Percentiles rank a stretch among this genome's conserved stretches.
phyloP scores from a whole-genome alignment of 73 alveolate species.

The Breviolum minutum region DNA sequence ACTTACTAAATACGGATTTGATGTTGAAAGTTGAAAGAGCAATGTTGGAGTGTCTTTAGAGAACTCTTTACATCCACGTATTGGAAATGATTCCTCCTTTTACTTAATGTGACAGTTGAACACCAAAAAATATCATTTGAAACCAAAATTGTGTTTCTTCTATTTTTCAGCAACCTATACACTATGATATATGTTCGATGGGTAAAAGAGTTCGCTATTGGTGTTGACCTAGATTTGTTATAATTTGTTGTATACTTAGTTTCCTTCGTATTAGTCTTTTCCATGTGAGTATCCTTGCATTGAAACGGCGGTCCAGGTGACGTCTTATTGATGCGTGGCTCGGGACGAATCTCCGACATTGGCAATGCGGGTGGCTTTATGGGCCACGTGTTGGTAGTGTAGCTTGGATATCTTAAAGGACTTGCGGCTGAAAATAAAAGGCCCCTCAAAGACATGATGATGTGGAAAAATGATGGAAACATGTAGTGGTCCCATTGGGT shows the following conservation, averaged over 20 bases:
- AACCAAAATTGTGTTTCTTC: too few relatives aligned
- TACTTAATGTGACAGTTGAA: too few relatives aligned
- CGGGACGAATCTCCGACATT: slow-evolving; percentile 79
- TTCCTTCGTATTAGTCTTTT: neutral
- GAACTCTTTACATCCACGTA: neutral
- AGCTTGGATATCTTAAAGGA: neutral
- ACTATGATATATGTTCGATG: too few relatives aligned
- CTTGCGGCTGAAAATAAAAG: neutral
- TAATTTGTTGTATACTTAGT: too few relatives aligned
- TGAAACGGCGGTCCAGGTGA: slow-evolving; percentile 9
- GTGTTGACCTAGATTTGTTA: too few relatives aligned
- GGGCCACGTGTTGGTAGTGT: slow-evolving; percentile 93
- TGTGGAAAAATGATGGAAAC: neutral
- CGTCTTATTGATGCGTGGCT: slow-evolving; percentile 83
- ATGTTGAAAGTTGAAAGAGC: too few relatives aligned
- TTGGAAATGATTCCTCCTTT: too few relatives aligned
- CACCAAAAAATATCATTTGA: too few relatives aligned
- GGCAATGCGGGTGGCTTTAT: slow-evolving; percentile 94
- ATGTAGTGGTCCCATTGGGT: neutral
- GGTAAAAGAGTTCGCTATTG: too few relatives aligned
- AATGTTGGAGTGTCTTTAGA: neutral
- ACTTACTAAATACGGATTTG: too few relatives aligned
- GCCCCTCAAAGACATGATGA: neutral
- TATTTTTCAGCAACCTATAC: too few relatives aligned
- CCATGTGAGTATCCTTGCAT: neutral